A percentile compares a stretch with the other conserved stretches of the same genome.
These are phyloP conservation scores for Neurospora hispaniola DNA, from an alignment of 495 filamentous ascomycete species.

Conservation along the genomic window DNA sequence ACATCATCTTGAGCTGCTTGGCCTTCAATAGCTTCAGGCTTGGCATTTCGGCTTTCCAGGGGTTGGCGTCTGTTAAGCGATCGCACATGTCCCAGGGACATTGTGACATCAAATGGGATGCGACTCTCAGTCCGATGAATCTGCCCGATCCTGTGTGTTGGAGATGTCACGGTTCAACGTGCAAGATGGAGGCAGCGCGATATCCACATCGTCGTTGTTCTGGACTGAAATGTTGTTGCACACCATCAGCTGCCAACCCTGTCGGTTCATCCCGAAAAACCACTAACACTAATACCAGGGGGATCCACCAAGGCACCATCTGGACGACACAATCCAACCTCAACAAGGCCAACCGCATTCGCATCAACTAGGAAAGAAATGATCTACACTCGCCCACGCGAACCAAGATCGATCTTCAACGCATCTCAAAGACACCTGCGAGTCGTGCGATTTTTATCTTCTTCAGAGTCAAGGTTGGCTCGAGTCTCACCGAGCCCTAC, in stretches of 20 bases:
- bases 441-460: not conserved
- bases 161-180: not conserved
- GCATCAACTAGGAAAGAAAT: not conserved
- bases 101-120: not conserved
- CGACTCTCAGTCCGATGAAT: not conserved
- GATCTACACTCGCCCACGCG: not conserved
- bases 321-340: not conserved
- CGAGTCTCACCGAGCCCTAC: not conserved
- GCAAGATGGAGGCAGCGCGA: not conserved
- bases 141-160: not conserved
- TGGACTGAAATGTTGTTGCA: not conserved
- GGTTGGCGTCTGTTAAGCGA: constrained; percentile 1
- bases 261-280: not conserved
- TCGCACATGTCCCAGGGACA: not conserved
- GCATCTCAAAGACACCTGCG: not conserved
- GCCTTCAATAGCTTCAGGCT: not conserved
- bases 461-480: not conserved
- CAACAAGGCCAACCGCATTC: not conserved
- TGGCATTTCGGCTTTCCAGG: not conserved
- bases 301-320: not conserved
- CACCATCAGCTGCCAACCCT: not conserved
- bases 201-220: not conserved
- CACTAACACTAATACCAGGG: not conserved
- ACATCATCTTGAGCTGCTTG: not conserved
- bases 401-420: not conserved